A percentile compares a stretch with the other conserved stretches of the same genome.
Conservation (phyloP, 257 asterid species). For the Buddleja alternifolia region DNA sequence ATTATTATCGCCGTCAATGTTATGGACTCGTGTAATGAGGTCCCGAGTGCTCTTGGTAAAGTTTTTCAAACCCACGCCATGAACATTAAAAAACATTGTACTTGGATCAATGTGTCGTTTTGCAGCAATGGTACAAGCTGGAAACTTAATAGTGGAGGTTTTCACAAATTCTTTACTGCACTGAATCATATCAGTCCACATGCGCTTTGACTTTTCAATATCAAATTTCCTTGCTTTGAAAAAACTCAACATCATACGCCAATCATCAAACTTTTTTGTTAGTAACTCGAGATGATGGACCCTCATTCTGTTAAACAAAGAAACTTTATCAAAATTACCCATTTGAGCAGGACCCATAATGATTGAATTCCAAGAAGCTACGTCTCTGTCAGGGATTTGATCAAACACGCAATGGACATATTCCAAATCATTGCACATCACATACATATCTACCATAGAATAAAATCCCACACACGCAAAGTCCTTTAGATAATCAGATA, state of each 20-base stretch:
- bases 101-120: constrained; percentile 87
- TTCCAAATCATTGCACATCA: too few relatives aligned
- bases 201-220: constrained; percentile 70
- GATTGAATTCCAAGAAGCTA: too few relatives aligned
- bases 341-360: too few relatives aligned
- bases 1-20: constrained; percentile 86
- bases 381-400: too few relatives aligned
- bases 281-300: too few relatives aligned
- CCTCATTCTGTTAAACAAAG: too few relatives aligned
- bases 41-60: constrained; percentile 74
- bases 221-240: constrained; percentile 84
- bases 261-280: constrained; percentile 73
- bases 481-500: too few relatives aligned
- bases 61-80: constrained; percentile 86
- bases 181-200: constrained; percentile 92
- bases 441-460: too few relatives aligned
- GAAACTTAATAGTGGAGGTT: constrained; percentile 75
- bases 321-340: too few relatives aligned
- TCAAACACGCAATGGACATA: too few relatives aligned
- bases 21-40: constrained; percentile 73
- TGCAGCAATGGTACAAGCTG: constrained; percentile 83
- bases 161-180: constrained; percentile 87
- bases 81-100: constrained; percentile 83
- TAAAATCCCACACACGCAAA: too few relatives aligned
- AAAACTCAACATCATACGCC: constrained; percentile 86